phyloP scores from a whole-genome alignment of 2,329 filamentous ascomycete genomes.

The Aspergillus ibericus region DNA sequence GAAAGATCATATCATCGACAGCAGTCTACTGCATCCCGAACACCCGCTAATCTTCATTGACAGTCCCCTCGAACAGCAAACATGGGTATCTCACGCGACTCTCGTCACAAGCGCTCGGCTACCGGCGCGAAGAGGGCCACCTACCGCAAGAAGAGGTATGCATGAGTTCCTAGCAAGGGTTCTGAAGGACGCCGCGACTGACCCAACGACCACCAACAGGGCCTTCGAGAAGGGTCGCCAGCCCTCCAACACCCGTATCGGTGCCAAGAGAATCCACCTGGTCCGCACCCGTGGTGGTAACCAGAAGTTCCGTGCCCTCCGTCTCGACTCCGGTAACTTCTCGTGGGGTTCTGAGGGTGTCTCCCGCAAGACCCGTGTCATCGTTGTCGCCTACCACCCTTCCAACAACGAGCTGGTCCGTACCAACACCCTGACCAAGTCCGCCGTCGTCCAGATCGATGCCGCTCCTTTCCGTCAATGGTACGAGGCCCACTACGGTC shows the following conservation, averaged over 20 bases:
- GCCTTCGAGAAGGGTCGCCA: conserved; percentile 99
- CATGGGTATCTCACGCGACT: conserved; percentile 99
- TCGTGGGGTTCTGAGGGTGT: conserved; percentile 97
- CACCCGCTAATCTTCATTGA: conserved; percentile 6
- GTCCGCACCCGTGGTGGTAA: conserved; percentile 97
- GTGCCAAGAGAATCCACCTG: conserved; percentile 91
- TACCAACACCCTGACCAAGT: conserved; percentile 99
- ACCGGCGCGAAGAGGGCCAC: conserved; percentile 96
- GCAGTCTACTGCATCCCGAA: conserved; percentile 4
- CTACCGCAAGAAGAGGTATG: conserved; percentile 69
- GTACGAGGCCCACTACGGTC: conserved; percentile 99
- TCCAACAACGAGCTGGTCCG: conserved; percentile 99
- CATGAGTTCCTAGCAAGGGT: conserved; percentile 45
- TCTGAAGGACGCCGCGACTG: conserved; percentile 54
- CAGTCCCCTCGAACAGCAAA: conserved; percentile 66
- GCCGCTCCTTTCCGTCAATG: conserved; percentile 99
- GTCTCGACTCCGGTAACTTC: conserved; percentile 99
- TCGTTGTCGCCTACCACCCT: conserved; percentile 97
- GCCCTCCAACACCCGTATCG: conserved; percentile 99
- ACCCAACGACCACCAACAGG: conserved; percentile 68
- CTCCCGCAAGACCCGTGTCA: conserved; percentile 98
- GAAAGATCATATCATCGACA: not conserved
- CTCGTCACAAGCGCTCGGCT: conserved; percentile 99
- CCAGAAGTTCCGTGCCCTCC: conserved; percentile 99
- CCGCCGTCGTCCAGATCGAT: conserved; percentile 97